Evolutionary conservation across 345 rosid species (phyloP).

Genomic region (Brassica carinata): DNA sequence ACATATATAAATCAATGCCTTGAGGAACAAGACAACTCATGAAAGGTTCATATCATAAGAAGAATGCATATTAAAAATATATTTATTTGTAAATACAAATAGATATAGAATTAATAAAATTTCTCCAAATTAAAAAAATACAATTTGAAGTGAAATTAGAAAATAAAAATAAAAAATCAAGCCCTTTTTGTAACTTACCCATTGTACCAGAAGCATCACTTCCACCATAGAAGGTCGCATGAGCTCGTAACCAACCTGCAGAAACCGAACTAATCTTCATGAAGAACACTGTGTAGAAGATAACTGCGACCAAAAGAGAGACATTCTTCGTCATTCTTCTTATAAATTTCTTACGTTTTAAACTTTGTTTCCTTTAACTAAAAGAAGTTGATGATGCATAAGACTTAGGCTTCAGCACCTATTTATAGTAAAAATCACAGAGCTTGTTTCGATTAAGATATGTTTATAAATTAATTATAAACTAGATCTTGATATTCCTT

Average conservation of each 20-base stretch:
- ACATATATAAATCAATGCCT: not conserved
- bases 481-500: too few species aligned
- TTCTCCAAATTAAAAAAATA: not conserved
- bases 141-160: too few species aligned
- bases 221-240: constrained; percentile 2
- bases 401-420: constrained; percentile 23
- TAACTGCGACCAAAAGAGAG: constrained; percentile 9
- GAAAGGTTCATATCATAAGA: not conserved
- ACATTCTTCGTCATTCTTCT: constrained; percentile 35
- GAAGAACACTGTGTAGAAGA: constrained; percentile 40
- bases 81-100: not conserved
- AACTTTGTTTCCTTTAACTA: not conserved
- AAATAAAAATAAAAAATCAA: not conserved
- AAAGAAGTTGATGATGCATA: constrained; percentile 19
- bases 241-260: constrained; percentile 18
- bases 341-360: not conserved
- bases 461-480: not conserved
- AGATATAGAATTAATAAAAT: not conserved
- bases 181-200: not conserved
- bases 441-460: not conserved
- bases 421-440: constrained; percentile 43
- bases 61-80: not conserved
- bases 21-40: not conserved
- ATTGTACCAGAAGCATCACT: constrained; percentile 12
- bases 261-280: constrained; percentile 35